Evolutionary conservation across 345 rosid species (phyloP).

Genomic region (Turritis glabra): DNA sequence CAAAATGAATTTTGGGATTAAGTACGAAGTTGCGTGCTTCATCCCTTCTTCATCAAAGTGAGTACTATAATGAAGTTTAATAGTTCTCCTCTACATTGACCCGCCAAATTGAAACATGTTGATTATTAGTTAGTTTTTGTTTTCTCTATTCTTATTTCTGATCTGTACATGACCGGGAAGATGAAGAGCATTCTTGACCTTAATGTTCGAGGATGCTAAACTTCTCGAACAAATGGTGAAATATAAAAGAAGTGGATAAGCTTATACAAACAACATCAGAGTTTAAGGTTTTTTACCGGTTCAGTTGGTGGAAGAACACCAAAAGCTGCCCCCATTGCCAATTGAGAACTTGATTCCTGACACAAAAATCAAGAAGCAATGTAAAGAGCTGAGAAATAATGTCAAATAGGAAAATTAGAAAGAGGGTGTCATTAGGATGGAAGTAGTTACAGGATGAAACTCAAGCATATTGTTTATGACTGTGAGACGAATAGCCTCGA

Average conservation of each 20-base stretch:
- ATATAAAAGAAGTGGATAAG: background rate
- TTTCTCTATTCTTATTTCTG: background rate
- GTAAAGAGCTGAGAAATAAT: conserved; percentile 19
- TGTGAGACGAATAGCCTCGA: conserved; percentile 96
- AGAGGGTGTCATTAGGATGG: conserved; percentile 13
- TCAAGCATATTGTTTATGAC: conserved; percentile 83
- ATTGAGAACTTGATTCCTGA: conserved; percentile 96
- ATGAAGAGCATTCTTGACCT: background rate
- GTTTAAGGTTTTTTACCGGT: conserved; percentile 41
- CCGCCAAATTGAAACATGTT: background rate
- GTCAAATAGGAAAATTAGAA: background rate
- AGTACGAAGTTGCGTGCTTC: background rate
- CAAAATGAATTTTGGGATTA: background rate
- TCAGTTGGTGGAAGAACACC: conserved; percentile 78
- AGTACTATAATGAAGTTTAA: background rate
- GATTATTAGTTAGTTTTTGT: background rate
- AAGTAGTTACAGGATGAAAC: conserved; percentile 80
- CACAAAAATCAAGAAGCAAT: conserved; percentile 1
- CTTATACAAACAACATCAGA: background rate
- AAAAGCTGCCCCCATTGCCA: conserved; percentile 95
- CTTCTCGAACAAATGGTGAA: background rate
- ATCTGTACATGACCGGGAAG: background rate
- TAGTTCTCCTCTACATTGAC: background rate
- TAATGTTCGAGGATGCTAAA: background rate
- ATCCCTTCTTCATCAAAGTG: conserved; percentile 3